A percentile compares a stretch with the other conserved stretches of the same genome.
These are phyloP conservation scores for Vaccinium macrocarpon DNA, from an alignment of 148 eudicot species.

Conservation along the genomic window DNA sequence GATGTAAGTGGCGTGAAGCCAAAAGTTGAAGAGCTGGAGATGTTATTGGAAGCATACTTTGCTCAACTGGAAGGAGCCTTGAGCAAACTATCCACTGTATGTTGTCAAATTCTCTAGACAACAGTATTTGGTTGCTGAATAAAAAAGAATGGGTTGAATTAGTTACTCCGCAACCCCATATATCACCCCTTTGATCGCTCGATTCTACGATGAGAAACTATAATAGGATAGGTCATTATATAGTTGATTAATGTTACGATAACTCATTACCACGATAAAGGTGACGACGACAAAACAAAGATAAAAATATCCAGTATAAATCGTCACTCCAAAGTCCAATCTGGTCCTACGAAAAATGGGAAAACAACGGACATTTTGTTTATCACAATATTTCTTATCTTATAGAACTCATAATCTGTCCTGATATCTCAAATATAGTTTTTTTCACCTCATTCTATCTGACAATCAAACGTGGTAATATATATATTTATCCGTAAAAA, in stretches of 20 bases:
- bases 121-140: no score
- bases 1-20: neutral
- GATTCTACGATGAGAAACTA: neutral
- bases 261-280: neutral
- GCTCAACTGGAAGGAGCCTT: neutral
- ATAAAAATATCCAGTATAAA: neutral
- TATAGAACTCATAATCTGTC: neutral
- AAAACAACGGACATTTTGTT: neutral
- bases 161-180: no score
- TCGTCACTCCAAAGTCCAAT: constrained; percentile 1
- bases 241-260: neutral
- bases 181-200: neutral
- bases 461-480: neutral
- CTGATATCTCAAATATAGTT: neutral
- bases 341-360: neutral
- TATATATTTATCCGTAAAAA: neutral
- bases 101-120: neutral
- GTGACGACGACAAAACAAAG: neutral
- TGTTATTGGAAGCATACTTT: neutral
- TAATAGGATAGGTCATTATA: neutral
- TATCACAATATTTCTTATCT: neutral
- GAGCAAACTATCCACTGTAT: constrained; percentile 12
- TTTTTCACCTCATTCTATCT: neutral
- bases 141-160: no score
- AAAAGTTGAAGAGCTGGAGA: neutral